Evolutionary conservation across 106 monocot genomes (phyloP).

Genomic region (Amphibolis antarctica): DNA sequence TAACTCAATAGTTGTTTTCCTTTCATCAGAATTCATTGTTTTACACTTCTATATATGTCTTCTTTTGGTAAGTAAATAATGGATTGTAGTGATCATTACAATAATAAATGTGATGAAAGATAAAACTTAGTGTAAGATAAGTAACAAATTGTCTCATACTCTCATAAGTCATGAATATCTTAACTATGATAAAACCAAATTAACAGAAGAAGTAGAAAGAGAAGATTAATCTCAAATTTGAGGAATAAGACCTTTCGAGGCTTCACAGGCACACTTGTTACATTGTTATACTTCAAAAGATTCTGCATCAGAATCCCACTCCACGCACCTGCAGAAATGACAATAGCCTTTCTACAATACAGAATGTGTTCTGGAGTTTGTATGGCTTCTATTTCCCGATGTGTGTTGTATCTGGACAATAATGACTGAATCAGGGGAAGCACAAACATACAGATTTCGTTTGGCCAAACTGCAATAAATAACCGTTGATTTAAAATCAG

Average conservation of each 20-base stretch:
- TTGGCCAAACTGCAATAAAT: background rate
- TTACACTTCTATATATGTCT: no score
- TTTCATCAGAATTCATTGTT: no score
- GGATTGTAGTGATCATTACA: background rate
- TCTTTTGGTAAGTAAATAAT: background rate
- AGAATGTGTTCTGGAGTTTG: slow-evolving; percentile 57
- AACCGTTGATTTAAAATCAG: background rate
- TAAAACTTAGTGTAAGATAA: no score
- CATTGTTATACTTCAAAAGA: slow-evolving; percentile 21
- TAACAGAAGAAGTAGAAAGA: background rate
- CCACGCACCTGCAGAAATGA: slow-evolving; percentile 84
- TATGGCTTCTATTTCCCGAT: slow-evolving; percentile 64
- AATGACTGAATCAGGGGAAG: slow-evolving; percentile 7
- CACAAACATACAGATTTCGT: background rate
- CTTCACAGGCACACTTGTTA: slow-evolving; percentile 52
- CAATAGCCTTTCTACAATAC: slow-evolving; percentile 46
- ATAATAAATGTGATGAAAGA: no score
- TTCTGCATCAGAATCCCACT: slow-evolving; percentile 46
- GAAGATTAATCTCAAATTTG: no score
- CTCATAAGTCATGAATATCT: no score
- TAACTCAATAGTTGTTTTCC: no score
- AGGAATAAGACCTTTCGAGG: slow-evolving; percentile 62
- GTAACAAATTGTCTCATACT: no score
- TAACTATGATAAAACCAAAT: background rate
- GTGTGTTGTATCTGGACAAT: slow-evolving; percentile 31